Conservation (phyloP, 139 green algal genomes). For the Coelastrella sp. region DNA sequence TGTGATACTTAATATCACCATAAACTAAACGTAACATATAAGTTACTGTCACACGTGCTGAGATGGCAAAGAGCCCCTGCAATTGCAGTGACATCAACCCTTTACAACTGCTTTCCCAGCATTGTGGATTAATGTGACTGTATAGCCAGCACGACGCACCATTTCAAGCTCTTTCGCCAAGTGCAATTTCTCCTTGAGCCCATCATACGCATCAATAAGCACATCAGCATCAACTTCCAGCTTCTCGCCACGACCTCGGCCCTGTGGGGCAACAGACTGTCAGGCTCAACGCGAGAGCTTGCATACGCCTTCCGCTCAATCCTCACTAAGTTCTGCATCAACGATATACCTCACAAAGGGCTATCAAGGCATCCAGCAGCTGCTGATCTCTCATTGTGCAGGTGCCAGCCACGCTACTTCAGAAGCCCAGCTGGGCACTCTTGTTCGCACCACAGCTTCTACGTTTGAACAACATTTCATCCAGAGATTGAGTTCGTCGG, state of each 20-base stretch:
- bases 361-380: background rate
- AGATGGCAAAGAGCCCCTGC: no score
- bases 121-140: no score
- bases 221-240: constrained; percentile 6
- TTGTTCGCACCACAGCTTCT: background rate
- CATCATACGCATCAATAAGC: constrained; percentile 4
- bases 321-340: no score
- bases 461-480: no score
- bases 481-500: no score
- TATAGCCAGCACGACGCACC: background rate
- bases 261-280: background rate
- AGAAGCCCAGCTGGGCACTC: background rate
- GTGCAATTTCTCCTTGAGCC: constrained; percentile 14
- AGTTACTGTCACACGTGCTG: no score
- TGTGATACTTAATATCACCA: no score
- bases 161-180: constrained; percentile 16
- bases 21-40: no score
- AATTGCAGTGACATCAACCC: no score
- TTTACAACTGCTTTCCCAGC: no score
- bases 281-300: no score
- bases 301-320: no score
- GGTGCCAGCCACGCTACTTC: background rate
- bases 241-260: background rate
- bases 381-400: background rate
- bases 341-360: background rate